These are phyloP conservation scores for Crithidia acanthocephali DNA, from an alignment of 208 protist genomes.

Conservation along the genomic window DNA sequence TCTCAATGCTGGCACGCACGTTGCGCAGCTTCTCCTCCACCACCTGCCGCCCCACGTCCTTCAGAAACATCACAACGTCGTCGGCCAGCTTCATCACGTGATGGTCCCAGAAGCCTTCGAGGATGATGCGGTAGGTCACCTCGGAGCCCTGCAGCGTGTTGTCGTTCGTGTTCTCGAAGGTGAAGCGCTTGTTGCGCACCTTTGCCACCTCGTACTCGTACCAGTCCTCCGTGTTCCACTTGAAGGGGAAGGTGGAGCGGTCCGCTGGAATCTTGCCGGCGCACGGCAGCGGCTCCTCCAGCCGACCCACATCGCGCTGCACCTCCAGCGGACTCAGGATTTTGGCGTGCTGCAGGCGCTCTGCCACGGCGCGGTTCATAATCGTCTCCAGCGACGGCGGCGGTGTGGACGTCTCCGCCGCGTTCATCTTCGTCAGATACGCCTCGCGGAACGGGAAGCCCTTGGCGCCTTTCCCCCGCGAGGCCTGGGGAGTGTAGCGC, in stretches of 20 bases:
- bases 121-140: conserved; percentile 84
- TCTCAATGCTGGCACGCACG: conserved; percentile 65
- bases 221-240: conserved; percentile 90
- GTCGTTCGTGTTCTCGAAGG: conserved; percentile 78
- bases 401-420: conserved; percentile 15
- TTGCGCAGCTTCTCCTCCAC: conserved; percentile 75
- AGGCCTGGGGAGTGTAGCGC: conserved; percentile 46
- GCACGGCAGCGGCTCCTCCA: conserved; percentile 66
- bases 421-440: conserved; percentile 84
- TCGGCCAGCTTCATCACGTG: conserved; percentile 90
- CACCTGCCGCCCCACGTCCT: conserved; percentile 78
- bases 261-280: conserved; percentile 72
- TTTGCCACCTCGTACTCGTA: conserved; percentile 93
- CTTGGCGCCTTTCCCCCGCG: conserved; percentile 65
- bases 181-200: conserved; percentile 85
- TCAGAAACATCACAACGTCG: conserved; percentile 87
- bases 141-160: conserved; percentile 60
- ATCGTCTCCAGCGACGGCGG: conserved; percentile 65
- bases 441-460: conserved; percentile 87
- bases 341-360: conserved; percentile 52
- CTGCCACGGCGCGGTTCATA: conserved; percentile 67
- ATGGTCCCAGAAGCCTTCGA: conserved; percentile 91
- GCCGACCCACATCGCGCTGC: conserved; percentile 81
- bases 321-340: conserved; percentile 69
- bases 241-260: conserved; percentile 67